These are phyloP conservation scores for Saccharomyces hybrid DNA, from an alignment of 1,139 yeast species.

Conservation along the genomic window DNA sequence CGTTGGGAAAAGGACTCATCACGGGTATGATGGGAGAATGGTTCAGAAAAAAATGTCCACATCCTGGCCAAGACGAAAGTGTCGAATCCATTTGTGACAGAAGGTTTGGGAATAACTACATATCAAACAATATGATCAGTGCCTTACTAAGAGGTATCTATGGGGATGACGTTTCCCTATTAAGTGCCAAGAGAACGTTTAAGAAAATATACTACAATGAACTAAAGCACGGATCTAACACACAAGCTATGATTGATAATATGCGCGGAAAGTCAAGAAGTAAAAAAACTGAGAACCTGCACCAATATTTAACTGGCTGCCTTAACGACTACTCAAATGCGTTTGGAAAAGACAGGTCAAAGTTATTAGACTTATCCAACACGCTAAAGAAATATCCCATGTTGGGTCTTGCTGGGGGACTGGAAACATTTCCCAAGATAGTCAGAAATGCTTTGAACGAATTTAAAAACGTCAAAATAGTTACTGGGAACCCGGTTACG, in stretches of 20 bases:
- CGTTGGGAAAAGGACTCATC: constrained; percentile 38
- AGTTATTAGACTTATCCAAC: constrained; percentile 34
- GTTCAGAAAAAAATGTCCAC: constrained; percentile 24
- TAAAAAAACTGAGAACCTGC: constrained; percentile 11
- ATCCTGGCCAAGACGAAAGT: constrained; percentile 50
- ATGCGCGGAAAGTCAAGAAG: constrained; percentile 8
- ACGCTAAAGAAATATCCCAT: constrained; percentile 44
- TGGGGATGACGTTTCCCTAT: constrained; percentile 67
- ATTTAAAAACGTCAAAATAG: constrained; percentile 38
- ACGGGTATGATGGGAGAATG: constrained; percentile 35
- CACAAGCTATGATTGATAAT: constrained; percentile 33
- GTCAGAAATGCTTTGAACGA: constrained; percentile 34
- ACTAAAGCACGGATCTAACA: constrained; percentile 50
- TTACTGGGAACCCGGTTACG: constrained; percentile 23
- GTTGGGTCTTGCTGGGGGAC: constrained; percentile 45
- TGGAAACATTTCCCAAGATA: constrained; percentile 44
- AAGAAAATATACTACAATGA: constrained; percentile 50
- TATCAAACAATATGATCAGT: constrained; percentile 62
- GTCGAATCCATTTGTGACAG: constrained; percentile 60
- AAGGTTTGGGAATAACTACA: constrained; percentile 49
- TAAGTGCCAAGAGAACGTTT: constrained; percentile 58
- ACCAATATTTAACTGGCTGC: constrained; percentile 5
- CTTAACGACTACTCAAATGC: constrained; percentile 17
- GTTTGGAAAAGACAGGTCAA: constrained; percentile 35
- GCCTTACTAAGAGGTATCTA: constrained; percentile 86